Evolutionary conservation across 2,329 filamentous ascomycete genomes (phyloP).

Genomic region (Leptographium flavum): DNA sequence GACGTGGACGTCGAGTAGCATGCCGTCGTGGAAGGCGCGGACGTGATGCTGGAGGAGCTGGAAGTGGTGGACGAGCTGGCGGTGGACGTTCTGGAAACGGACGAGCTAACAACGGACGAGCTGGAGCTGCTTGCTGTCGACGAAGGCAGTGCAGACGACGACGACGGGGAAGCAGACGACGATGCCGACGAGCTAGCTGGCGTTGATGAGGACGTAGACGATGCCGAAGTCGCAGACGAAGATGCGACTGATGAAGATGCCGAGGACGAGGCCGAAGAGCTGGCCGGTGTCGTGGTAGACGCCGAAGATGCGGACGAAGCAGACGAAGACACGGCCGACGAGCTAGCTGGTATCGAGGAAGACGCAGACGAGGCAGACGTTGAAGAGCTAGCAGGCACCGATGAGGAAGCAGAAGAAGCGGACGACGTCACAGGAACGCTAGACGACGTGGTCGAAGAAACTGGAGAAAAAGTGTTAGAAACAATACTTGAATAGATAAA

Average conservation of each 20-base stretch:
- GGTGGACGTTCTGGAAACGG: not conserved
- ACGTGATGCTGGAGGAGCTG: not conserved
- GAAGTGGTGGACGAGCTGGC: not conserved
- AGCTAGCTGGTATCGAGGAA: not conserved
- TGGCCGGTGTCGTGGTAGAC: not conserved
- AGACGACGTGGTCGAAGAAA: not conserved
- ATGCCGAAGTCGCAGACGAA: not conserved
- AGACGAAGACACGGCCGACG: not conserved
- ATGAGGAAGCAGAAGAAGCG: not conserved
- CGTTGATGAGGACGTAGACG: not conserved
- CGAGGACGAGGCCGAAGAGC: not conserved
- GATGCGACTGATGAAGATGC: not conserved
- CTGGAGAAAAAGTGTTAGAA: not conserved
- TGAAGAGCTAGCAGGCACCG: not conserved
- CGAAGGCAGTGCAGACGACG: not conserved
- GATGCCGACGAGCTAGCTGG: not conserved
- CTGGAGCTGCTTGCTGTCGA: too few species aligned
- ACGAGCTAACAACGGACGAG: not conserved
- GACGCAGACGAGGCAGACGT: not conserved
- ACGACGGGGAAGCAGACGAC: too few species aligned
- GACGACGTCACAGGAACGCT: too few species aligned
- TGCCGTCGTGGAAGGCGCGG: not conserved
- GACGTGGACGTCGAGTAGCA: not conserved
- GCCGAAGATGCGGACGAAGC: not conserved
- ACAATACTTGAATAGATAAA: not conserved